These are phyloP conservation scores for Xerocomus potaroensis DNA, from an alignment of 768 basidiomycete genomes.

Conservation along the genomic window DNA sequence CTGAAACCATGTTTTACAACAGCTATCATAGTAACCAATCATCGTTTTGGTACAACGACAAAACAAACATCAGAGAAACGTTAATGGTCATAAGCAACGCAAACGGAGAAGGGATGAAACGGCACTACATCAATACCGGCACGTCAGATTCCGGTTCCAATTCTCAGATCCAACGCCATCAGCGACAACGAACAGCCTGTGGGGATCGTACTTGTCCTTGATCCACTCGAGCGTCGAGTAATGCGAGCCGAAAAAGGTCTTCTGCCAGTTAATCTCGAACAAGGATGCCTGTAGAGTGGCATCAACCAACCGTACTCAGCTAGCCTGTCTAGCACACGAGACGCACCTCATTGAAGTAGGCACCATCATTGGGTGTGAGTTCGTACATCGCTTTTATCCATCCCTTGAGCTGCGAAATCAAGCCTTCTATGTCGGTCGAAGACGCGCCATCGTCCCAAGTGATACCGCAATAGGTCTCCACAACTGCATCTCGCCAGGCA, in stretches of 20 bases:
- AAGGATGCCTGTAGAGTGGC: slow-evolving; percentile 34
- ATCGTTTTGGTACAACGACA: too few species aligned
- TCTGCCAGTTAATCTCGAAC: slow-evolving; percentile 37
- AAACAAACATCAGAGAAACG: too few species aligned
- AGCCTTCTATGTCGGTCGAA: slow-evolving; percentile 9
- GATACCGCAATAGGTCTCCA: slow-evolving; percentile 25
- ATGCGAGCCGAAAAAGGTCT: slow-evolving; percentile 45
- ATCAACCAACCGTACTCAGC: not conserved
- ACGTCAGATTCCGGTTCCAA: slow-evolving; percentile 12
- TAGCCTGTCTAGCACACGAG: too few species aligned
- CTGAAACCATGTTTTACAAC: too few species aligned
- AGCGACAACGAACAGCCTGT: slow-evolving; percentile 7
- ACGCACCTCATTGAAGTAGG: slow-evolving; percentile 48
- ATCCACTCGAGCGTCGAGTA: slow-evolving; percentile 38
- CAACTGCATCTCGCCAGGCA: slow-evolving; percentile 42
- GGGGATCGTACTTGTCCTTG: slow-evolving; percentile 28
- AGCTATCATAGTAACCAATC: too few species aligned
- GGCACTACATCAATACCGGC: slow-evolving; percentile 6
- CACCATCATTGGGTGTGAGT: slow-evolving; percentile 31
- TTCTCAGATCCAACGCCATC: slow-evolving; percentile 26
- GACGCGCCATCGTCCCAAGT: slow-evolving; percentile 22
- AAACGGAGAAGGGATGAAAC: too few species aligned
- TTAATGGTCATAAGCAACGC: too few species aligned
- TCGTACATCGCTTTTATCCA: slow-evolving; percentile 29
- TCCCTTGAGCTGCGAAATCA: slow-evolving; percentile 10